phyloP scores from a whole-genome alignment of 345 rosid genomes.

The Bruguiera sexangula region DNA sequence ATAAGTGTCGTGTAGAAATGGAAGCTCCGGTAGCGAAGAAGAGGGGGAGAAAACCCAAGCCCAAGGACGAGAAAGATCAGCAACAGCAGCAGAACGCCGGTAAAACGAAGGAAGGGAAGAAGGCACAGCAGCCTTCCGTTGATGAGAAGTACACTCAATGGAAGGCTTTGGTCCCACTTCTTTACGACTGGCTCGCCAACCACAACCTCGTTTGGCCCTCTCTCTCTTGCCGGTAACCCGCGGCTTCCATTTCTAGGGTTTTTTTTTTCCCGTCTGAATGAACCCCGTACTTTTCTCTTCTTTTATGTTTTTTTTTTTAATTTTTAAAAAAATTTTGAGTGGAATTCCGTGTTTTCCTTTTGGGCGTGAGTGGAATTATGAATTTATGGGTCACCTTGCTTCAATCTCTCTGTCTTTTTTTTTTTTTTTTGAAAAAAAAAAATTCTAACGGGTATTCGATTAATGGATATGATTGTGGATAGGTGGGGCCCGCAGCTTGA shows the following conservation, averaged over 20 bases:
- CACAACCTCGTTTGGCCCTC: slow-evolving; percentile 99
- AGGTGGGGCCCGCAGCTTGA: slow-evolving; percentile 79
- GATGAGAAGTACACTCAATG: slow-evolving; percentile 94
- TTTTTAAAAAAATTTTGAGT: too few relatives aligned
- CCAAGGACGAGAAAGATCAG: slow-evolving; percentile 63
- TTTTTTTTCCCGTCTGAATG: not conserved
- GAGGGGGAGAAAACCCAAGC: slow-evolving; percentile 92
- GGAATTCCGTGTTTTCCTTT: too few relatives aligned
- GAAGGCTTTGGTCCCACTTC: slow-evolving; percentile 93
- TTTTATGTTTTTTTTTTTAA: too few relatives aligned
- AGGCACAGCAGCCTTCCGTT: slow-evolving; percentile 47
- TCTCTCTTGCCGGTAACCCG: slow-evolving; percentile 88
- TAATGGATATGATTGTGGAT: slow-evolving; percentile 6
- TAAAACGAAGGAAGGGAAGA: slow-evolving; percentile 43
- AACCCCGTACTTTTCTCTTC: too few relatives aligned
- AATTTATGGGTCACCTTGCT: not conserved
- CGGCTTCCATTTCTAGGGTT: not conserved
- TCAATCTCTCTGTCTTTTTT: not conserved
- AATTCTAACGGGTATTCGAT: not conserved
- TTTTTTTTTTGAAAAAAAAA: not conserved
- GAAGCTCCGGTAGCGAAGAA: slow-evolving; percentile 46
- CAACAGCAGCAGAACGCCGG: slow-evolving; percentile 27
- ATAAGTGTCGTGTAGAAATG: not conserved
- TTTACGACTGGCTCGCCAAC: slow-evolving; percentile 97
- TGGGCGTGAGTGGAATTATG: not conserved